A percentile compares a stretch with the other conserved stretches of the same genome.
These are phyloP conservation scores for Sporisorium scitamineum DNA, from an alignment of 1,284 basidiomycete genomes.

Conservation along the genomic window DNA sequence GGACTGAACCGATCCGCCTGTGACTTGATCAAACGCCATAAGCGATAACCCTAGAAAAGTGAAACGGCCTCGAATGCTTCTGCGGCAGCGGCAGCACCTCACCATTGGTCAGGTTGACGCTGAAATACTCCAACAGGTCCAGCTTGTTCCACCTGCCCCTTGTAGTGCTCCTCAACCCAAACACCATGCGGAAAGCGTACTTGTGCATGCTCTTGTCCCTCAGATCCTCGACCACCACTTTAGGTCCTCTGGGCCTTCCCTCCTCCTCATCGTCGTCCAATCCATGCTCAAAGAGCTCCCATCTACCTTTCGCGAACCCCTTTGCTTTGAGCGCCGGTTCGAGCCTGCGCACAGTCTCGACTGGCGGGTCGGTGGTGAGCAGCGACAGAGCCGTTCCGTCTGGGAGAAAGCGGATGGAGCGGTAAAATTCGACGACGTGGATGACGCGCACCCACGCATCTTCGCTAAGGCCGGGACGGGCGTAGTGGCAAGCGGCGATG, in stretches of 20 bases:
- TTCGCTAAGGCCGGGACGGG: conserved; percentile 58
- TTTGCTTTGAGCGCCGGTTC: conserved; percentile 78
- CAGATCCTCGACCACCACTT: conserved; percentile 62
- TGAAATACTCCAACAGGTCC: conserved; percentile 77
- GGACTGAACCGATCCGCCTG: neutral
- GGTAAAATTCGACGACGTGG: conserved; percentile 75
- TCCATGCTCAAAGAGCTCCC: conserved; percentile 56
- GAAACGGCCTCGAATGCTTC: conserved; percentile 87
- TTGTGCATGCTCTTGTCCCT: conserved; percentile 70
- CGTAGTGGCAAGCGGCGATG: conserved; percentile 66
- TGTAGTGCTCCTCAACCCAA: conserved; percentile 81
- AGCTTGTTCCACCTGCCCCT: conserved; percentile 82
- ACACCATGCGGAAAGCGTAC: conserved; percentile 87
- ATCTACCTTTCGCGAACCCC: conserved; percentile 77
- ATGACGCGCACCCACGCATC: conserved; percentile 67
- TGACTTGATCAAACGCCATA: conserved; percentile 52
- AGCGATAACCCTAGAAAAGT: conserved; percentile 80
- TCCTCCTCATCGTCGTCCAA: conserved; percentile 51
- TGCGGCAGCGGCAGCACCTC: conserved; percentile 79
- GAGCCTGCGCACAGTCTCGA: conserved; percentile 81
- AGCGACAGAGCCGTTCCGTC: conserved; percentile 87
- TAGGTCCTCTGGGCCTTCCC: conserved; percentile 44
- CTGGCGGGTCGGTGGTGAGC: conserved; percentile 83
- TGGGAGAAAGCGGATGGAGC: conserved; percentile 85
- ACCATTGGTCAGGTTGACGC: conserved; percentile 76